phyloP scores from a whole-genome alignment of 2,329 filamentous ascomycete genomes.

The Sclerotinia spermophila region DNA sequence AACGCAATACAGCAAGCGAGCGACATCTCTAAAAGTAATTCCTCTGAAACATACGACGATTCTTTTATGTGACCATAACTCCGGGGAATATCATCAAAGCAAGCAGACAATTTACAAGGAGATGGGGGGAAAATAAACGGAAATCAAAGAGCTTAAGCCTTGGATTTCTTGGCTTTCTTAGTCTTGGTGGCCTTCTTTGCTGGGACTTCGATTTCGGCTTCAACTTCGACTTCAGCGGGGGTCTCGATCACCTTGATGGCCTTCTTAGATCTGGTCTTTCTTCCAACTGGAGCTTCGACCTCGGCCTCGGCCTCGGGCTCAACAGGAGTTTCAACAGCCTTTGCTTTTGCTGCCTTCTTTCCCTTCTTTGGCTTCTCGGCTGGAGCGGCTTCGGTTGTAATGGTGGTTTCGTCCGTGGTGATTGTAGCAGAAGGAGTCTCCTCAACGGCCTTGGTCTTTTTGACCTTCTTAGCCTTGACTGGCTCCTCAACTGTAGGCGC shows the following conservation, averaged over 20 bases:
- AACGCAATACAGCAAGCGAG: neutral
- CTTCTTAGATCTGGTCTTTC: constrained; percentile 11
- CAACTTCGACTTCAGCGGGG: neutral
- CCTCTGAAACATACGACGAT: constrained; percentile 4
- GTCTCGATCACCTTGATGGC: neutral
- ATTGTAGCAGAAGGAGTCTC: constrained; percentile 27
- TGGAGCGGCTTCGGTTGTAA: constrained; percentile 42
- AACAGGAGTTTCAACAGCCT: constrained; percentile 1
- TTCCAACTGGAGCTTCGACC: neutral
- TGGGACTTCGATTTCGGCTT: neutral
- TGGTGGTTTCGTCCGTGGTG: constrained; percentile 29
- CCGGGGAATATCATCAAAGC: constrained; percentile 9
- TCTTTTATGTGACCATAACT: constrained; percentile 11
- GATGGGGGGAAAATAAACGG: neutral
- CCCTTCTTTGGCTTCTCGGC: constrained; percentile 30
- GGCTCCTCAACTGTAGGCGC: constrained; percentile 26
- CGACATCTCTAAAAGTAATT: neutral
- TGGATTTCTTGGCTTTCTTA: constrained; percentile 8
- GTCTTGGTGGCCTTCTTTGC: neutral
- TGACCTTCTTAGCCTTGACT: constrained; percentile 24
- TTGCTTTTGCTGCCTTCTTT: constrained; percentile 36
- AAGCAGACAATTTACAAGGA: neutral
- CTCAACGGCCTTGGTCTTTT: constrained; percentile 25
- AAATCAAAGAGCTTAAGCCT: neutral
- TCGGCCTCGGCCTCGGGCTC: neutral